Evolutionary conservation across 2,329 filamentous ascomycete genomes (phyloP).

Genomic region (Curvularia sp.): DNA sequence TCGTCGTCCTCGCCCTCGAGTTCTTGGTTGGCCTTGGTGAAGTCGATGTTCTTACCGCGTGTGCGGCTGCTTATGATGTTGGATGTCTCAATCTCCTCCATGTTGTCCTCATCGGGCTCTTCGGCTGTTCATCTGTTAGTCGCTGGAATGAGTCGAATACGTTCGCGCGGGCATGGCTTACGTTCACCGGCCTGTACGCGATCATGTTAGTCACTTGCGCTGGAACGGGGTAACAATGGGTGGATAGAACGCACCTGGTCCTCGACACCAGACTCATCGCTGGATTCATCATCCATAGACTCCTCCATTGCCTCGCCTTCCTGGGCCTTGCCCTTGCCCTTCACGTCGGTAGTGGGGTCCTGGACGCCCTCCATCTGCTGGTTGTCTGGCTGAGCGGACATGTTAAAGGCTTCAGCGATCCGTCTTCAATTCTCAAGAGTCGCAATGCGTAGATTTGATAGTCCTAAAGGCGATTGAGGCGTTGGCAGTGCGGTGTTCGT

Average conservation of each 20-base stretch:
- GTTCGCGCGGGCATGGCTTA: slow-evolving; percentile 31
- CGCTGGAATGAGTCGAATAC: slow-evolving; percentile 14
- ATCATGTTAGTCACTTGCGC: slow-evolving; percentile 39
- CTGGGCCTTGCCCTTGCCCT: slow-evolving; percentile 87
- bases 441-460: slow-evolving; percentile 2
- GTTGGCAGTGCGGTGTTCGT: slow-evolving; percentile 30
- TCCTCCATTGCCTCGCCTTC: slow-evolving; percentile 72
- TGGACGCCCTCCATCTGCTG: slow-evolving; percentile 50
- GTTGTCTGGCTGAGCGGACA: slow-evolving; percentile 47
- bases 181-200: slow-evolving; percentile 44
- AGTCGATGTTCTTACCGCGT: slow-evolving; percentile 91
- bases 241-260: slow-evolving; percentile 58
- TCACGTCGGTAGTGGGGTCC: slow-evolving; percentile 61
- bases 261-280: slow-evolving; percentile 71
- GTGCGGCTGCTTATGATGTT: slow-evolving; percentile 90
- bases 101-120: slow-evolving; percentile 75
- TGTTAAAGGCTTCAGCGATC: slow-evolving; percentile 22
- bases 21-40: slow-evolving; percentile 85
- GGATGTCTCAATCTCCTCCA: slow-evolving; percentile 87
- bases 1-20: slow-evolving; percentile 77
- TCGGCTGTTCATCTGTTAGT: slow-evolving; percentile 57
- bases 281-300: slow-evolving; percentile 72
- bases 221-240: neutral
- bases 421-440: slow-evolving; percentile 9
- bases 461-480: slow-evolving; percentile 22